A percentile compares a stretch with the other conserved stretches of the same genome.
phyloP scores from a whole-genome alignment of 2,329 filamentous ascomycete genomes.

The Podosphaera xanthii region DNA sequence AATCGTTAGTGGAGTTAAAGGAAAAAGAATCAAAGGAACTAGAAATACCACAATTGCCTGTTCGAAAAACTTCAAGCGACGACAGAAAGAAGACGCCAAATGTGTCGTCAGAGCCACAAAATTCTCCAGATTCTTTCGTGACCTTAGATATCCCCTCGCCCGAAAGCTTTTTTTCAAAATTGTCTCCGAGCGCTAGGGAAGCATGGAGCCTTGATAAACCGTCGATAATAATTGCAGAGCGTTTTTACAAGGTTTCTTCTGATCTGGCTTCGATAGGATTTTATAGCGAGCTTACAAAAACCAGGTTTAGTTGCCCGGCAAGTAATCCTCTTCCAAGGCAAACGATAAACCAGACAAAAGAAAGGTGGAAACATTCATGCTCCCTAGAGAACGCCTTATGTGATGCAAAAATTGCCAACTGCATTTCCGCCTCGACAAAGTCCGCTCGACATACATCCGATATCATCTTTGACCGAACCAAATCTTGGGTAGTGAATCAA shows the following conservation, averaged over 20 bases:
- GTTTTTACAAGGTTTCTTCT: slow-evolving; percentile 79
- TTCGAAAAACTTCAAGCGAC: slow-evolving; percentile 3
- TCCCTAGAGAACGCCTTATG: no score
- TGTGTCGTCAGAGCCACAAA: slow-evolving; percentile 27
- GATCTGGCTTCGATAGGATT: slow-evolving; percentile 36
- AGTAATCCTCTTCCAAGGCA: slow-evolving; percentile 5
- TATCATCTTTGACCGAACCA: slow-evolving; percentile 64
- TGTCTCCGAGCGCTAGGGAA: slow-evolving; percentile 51
- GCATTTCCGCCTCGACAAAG: slow-evolving; percentile 19
- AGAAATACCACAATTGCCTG: slow-evolving; percentile 31
- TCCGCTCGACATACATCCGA: slow-evolving; percentile 26
- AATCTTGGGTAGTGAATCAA: slow-evolving; percentile 68
- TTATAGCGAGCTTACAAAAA: slow-evolving; percentile 32
- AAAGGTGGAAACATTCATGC: neutral
- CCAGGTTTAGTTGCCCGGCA: slow-evolving; percentile 31
- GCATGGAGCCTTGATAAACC: slow-evolving; percentile 60
- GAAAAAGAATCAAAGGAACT: slow-evolving; percentile 17
- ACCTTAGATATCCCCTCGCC: slow-evolving; percentile 71
- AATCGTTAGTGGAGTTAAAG: slow-evolving; percentile 28
- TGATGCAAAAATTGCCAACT: slow-evolving; percentile 13
- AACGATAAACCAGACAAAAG: slow-evolving; percentile 18
- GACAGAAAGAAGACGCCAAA: slow-evolving; percentile 24
- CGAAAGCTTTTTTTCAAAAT: slow-evolving; percentile 71
- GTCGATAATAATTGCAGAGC: slow-evolving; percentile 75
- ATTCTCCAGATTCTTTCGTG: slow-evolving; percentile 49